Conservation (phyloP, 2,329 filamentous ascomycete species). For the Fusarium sp. region DNA sequence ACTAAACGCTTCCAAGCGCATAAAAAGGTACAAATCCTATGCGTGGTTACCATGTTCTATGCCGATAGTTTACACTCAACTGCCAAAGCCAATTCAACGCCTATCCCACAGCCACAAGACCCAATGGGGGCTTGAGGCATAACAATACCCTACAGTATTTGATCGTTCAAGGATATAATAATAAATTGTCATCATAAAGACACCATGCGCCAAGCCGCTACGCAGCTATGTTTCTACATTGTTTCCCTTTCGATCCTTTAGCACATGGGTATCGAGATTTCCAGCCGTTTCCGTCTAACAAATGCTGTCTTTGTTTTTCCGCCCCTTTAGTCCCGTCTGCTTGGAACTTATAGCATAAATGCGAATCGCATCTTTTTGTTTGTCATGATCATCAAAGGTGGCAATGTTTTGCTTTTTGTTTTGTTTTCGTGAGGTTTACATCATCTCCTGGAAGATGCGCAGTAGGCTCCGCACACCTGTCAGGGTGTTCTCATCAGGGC, state of each 20-base stretch:
- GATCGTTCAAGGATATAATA: slow-evolving; percentile 12
- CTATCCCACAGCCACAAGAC: slow-evolving; percentile 10
- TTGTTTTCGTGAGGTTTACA: slow-evolving; percentile 47
- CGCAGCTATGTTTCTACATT: slow-evolving; percentile 41
- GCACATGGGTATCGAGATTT: slow-evolving; percentile 47
- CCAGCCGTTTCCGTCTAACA: slow-evolving; percentile 43
- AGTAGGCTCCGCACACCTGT: slow-evolving; percentile 79
- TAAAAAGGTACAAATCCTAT: not conserved
- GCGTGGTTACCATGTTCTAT: slow-evolving; percentile 3
- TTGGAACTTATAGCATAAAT: not conserved
- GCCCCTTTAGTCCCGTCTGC: slow-evolving; percentile 12
- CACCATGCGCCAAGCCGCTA: slow-evolving; percentile 40
- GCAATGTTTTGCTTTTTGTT: slow-evolving; percentile 22
- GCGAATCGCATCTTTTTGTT: slow-evolving; percentile 22
- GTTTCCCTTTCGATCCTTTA: slow-evolving; percentile 40
- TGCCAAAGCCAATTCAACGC: slow-evolving; percentile 30
- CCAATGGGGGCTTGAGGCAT: not conserved
- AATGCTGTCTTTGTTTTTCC: slow-evolving; percentile 36
- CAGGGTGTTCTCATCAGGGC: slow-evolving; percentile 87
- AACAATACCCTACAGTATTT: slow-evolving; percentile 7
- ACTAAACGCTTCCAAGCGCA: no score
- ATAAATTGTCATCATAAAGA: slow-evolving; percentile 42
- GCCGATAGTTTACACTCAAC: not conserved
- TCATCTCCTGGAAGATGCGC: slow-evolving; percentile 77
- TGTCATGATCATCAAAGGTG: slow-evolving; percentile 41